Evolutionary conservation across 768 basidiomycete species (phyloP).

Genomic region (Termitomyces eurrhizus): DNA sequence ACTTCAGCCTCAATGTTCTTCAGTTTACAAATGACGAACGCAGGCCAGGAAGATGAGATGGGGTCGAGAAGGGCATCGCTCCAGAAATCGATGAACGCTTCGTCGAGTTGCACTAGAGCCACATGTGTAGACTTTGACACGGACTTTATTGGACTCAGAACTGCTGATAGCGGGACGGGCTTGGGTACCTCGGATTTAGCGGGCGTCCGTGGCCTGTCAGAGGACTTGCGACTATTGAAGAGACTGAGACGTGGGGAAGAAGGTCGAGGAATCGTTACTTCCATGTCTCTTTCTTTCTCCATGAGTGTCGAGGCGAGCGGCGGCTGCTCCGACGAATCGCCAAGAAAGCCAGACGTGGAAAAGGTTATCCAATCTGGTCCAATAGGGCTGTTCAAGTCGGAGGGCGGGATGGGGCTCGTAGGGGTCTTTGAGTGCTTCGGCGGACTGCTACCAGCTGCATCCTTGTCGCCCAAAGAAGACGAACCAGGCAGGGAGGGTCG

Average conservation of each 20-base stretch:
- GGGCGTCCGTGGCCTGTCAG: constrained; percentile 19
- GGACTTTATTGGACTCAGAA: constrained; percentile 18
- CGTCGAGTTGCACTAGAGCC: constrained; percentile 59
- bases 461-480: constrained; percentile 24
- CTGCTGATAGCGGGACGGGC: background rate
- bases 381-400: constrained; percentile 18
- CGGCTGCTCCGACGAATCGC: constrained; percentile 30
- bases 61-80: constrained; percentile 70
- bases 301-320: constrained; percentile 56
- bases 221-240: constrained; percentile 23
- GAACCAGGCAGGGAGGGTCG: constrained; percentile 27
- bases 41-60: constrained; percentile 60
- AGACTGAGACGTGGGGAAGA: constrained; percentile 28
- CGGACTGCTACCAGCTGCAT: constrained; percentile 14
- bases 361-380: constrained; percentile 66
- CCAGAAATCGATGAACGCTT: constrained; percentile 85
- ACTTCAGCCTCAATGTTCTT: constrained; percentile 33
- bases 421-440: constrained; percentile 26
- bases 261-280: constrained; percentile 44
- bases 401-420: constrained; percentile 25
- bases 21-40: constrained; percentile 68
- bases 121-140: constrained; percentile 39
- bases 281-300: constrained; percentile 57
- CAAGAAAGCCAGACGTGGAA: constrained; percentile 59
- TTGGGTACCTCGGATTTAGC: constrained; percentile 18